phyloP scores from a whole-genome alignment of 139 green algal species.

The Zygnema circumcarinatum region DNA sequence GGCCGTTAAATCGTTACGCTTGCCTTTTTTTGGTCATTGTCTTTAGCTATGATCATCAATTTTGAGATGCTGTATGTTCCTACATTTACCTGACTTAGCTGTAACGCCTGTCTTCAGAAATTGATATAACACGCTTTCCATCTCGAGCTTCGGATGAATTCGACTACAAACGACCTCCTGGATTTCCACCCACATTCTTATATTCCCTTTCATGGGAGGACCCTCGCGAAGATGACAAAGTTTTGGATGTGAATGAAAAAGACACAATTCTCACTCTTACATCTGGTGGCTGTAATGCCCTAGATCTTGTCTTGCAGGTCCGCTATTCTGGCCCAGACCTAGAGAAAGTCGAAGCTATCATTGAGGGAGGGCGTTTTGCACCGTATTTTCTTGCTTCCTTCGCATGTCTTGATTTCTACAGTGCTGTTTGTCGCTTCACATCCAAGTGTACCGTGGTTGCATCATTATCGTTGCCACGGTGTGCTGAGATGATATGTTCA shows the following conservation, averaged over 20 bases:
- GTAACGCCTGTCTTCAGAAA: neutral
- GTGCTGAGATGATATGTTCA: no score
- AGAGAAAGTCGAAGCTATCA: slow-evolving; percentile 16
- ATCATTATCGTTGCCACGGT: no score
- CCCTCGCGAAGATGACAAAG: slow-evolving; percentile 79
- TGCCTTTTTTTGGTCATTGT: no score
- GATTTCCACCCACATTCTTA: slow-evolving; percentile 96
- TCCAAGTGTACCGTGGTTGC: no score
- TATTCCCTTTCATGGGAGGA: slow-evolving; percentile 99
- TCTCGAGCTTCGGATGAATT: slow-evolving; percentile 52
- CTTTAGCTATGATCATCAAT: no score
- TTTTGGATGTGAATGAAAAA: slow-evolving; percentile 82
- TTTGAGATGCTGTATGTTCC: no score
- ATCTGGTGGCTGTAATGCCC: slow-evolving; percentile 94
- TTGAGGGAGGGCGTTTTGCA: neutral
- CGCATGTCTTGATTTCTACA: neutral
- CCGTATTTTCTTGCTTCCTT: slow-evolving; percentile 19
- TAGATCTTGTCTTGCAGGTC: slow-evolving; percentile 86
- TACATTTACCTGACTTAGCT: no score
- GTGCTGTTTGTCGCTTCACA: neutral
- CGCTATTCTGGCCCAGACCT: neutral
- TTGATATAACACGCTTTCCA: slow-evolving; percentile 24
- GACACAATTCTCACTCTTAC: slow-evolving; percentile 96
- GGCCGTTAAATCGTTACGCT: no score
- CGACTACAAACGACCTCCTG: slow-evolving; percentile 48